phyloP scores from a whole-genome alignment of 148 eudicot genomes.

The Amaranthus palmeri region DNA sequence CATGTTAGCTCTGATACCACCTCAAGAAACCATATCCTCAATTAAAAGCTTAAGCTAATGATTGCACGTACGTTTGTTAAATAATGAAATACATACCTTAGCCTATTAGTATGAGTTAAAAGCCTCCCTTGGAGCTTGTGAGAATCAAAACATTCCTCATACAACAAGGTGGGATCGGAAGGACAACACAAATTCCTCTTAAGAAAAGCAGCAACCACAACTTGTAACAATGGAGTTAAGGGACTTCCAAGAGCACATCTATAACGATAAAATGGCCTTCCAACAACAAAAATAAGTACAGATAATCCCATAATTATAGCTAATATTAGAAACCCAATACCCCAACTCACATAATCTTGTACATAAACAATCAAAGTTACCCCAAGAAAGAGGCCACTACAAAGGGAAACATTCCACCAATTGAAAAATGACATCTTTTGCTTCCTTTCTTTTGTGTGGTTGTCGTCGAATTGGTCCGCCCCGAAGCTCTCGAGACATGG shows the following conservation, averaged over 20 bases:
- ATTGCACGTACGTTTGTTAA: too few species aligned
- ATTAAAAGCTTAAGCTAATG: too few species aligned
- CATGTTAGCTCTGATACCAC: too few species aligned
- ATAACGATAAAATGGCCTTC: conserved; percentile 67
- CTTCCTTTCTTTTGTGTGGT: conserved; percentile 35
- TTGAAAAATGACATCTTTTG: conserved; percentile 78
- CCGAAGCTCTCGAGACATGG: conserved; percentile 81
- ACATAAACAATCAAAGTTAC: conserved; percentile 70
- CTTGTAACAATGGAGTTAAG: conserved; percentile 58
- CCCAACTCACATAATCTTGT: conserved; percentile 71
- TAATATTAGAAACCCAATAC: conserved; percentile 45
- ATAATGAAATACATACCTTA: conserved; percentile 13
- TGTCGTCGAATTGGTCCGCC: conserved; percentile 58
- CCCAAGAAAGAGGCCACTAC: conserved; percentile 56
- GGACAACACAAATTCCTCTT: conserved; percentile 61
- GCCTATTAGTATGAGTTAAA: conserved; percentile 26
- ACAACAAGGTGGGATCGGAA: conserved; percentile 17
- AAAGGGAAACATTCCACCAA: conserved; percentile 73
- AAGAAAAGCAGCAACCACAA: conserved; percentile 57
- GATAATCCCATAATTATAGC: conserved; percentile 39
- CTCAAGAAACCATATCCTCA: too few species aligned
- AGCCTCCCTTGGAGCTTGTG: conserved; percentile 13
- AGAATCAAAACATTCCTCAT: conserved; percentile 21
- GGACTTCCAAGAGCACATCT: conserved; percentile 56
- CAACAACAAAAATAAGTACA: conserved; percentile 40